phyloP scores from a whole-genome alignment of 306 rosid species.

The Quercus gilva region DNA sequence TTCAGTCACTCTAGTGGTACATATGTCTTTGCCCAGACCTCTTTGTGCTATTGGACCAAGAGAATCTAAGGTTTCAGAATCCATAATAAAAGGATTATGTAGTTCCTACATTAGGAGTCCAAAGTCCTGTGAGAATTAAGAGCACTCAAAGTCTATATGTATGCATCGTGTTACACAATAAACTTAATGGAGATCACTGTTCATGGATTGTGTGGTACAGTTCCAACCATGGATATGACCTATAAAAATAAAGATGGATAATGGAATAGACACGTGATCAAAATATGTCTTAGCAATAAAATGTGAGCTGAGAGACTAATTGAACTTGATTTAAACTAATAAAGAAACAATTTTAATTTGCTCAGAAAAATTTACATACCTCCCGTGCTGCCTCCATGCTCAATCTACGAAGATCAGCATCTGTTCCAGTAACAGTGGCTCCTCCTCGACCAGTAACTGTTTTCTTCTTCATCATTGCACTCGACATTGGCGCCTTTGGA shows the following conservation, averaged over 20 bases:
- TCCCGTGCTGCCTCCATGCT: conserved; percentile 99
- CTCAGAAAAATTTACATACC: conserved; percentile 40
- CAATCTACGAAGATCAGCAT: conserved; percentile 97
- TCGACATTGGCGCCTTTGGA: conserved; percentile 83
- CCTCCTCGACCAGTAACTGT: conserved; percentile 69
- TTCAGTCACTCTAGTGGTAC: neutral
- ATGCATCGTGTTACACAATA: neutral
- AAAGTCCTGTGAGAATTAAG: neutral
- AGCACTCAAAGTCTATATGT: neutral
- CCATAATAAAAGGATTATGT: neutral
- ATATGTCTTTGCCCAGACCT: neutral
- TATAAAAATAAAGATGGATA: neutral
- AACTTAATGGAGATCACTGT: neutral
- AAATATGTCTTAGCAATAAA: neutral
- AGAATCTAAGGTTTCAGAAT: neutral
- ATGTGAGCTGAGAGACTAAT: neutral
- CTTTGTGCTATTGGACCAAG: neutral
- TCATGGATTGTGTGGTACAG: neutral
- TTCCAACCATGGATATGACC: neutral
- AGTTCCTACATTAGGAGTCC: neutral
- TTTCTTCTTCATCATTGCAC: conserved; percentile 77
- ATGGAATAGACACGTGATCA: neutral
- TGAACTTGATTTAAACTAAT: conserved; percentile 8
- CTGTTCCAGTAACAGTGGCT: conserved; percentile 94
- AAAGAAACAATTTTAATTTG: neutral